These are phyloP conservation scores for Penicillium sp. DNA, from an alignment of 2,329 filamentous ascomycete species.

Conservation along the genomic window DNA sequence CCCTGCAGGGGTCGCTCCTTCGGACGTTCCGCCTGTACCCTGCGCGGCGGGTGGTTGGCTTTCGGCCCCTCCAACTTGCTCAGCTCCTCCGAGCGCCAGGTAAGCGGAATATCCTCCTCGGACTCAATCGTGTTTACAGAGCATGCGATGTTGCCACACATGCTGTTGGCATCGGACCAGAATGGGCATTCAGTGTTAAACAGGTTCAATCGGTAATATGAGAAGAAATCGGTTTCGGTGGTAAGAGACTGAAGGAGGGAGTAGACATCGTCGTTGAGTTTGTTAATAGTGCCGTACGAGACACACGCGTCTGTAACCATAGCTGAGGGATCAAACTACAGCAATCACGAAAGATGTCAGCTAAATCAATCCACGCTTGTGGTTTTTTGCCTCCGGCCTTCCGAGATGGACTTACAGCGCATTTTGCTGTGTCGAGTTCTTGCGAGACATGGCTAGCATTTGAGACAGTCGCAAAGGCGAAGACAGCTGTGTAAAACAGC, in stretches of 20 bases:
- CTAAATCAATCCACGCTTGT: background rate
- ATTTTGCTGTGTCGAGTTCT: constrained; percentile 44
- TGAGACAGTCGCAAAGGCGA: constrained; percentile 55
- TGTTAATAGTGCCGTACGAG: constrained; percentile 87
- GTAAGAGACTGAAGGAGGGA: constrained; percentile 79
- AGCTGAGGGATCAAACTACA: constrained; percentile 79
- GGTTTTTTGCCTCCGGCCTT: background rate
- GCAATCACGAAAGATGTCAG: constrained; percentile 3
- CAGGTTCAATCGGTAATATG: constrained; percentile 92
- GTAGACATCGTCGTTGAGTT: constrained; percentile 73
- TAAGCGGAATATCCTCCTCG: constrained; percentile 86
- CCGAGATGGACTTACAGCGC: constrained; percentile 51
- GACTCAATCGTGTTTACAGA: constrained; percentile 93
- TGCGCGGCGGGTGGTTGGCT: constrained; percentile 81
- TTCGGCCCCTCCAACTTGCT: constrained; percentile 89
- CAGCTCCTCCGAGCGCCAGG: constrained; percentile 89
- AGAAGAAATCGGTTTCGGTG: constrained; percentile 91
- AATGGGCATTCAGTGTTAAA: constrained; percentile 95
- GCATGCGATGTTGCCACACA: constrained; percentile 97
- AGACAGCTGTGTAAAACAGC: constrained; percentile 63
- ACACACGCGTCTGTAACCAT: constrained; percentile 94
- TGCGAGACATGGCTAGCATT: constrained; percentile 46
- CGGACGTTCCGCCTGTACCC: constrained; percentile 67
- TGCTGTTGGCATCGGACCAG: constrained; percentile 88
- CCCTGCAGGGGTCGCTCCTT: constrained; percentile 76